Conservation (phyloP, 371 early-diverging fungal species). For the Chytridiales sp. region DNA sequence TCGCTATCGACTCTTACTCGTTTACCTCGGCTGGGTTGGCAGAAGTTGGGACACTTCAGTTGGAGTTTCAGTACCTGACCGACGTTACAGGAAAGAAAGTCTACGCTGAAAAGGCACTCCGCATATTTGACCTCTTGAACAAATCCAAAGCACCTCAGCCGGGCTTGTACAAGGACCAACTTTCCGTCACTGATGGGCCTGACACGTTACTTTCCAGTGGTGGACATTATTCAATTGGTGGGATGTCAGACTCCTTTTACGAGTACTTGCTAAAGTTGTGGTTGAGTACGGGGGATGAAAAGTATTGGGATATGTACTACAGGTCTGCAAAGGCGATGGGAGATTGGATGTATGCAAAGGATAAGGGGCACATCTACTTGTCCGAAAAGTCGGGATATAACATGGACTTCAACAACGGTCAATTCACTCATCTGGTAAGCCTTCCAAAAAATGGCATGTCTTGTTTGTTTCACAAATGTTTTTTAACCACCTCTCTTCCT, state of each 20-base stretch:
- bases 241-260: slow-evolving; percentile 41
- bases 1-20: background rate
- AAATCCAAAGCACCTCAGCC: slow-evolving; percentile 59
- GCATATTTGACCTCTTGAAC: slow-evolving; percentile 48
- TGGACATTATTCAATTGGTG: slow-evolving; percentile 31
- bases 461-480: background rate
- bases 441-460: no score
- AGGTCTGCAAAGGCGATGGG: slow-evolving; percentile 45
- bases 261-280: slow-evolving; percentile 77
- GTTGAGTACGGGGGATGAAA: slow-evolving; percentile 51
- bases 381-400: slow-evolving; percentile 33
- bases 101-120: slow-evolving; percentile 71
- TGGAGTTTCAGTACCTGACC: slow-evolving; percentile 50
- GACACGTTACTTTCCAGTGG: background rate
- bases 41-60: slow-evolving; percentile 43
- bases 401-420: background rate
- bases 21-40: slow-evolving; percentile 18
- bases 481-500: slow-evolving; percentile 57
- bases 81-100: slow-evolving; percentile 49
- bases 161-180: slow-evolving; percentile 21
- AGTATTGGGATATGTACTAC: slow-evolving; percentile 59
- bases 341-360: slow-evolving; percentile 1
- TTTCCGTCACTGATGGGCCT: slow-evolving; percentile 29
- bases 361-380: slow-evolving; percentile 8
- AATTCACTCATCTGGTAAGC: slow-evolving; percentile 72